Evolutionary conservation across 768 basidiomycete genomes (phyloP).

Genomic region (Mycena filopes): DNA sequence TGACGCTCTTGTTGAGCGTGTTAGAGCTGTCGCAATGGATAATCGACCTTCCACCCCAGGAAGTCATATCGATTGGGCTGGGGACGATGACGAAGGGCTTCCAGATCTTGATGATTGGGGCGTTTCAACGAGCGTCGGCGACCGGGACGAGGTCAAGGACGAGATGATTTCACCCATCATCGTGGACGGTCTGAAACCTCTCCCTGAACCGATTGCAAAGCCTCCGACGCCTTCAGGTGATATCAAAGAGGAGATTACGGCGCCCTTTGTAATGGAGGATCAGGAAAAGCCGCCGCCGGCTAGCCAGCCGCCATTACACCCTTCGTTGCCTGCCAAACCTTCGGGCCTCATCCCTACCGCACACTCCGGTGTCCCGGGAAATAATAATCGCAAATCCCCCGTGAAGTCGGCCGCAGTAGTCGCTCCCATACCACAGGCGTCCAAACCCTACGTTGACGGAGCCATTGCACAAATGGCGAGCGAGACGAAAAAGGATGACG

Average conservation of each 20-base stretch:
- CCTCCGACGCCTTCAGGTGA: slow-evolving; percentile 31
- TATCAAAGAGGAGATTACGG: slow-evolving; percentile 35
- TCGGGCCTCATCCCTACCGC: slow-evolving; percentile 24
- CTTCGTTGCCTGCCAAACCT: slow-evolving; percentile 62
- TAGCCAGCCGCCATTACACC: slow-evolving; percentile 45
- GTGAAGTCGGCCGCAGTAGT: neutral
- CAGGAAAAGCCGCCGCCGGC: slow-evolving; percentile 27
- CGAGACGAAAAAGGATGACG: slow-evolving; percentile 33
- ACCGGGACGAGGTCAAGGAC: slow-evolving; percentile 49
- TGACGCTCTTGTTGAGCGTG: slow-evolving; percentile 82
- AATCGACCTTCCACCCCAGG: slow-evolving; percentile 76
- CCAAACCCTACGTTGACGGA: slow-evolving; percentile 4
- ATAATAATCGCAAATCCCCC: slow-evolving; percentile 6
- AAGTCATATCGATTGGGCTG: slow-evolving; percentile 90
- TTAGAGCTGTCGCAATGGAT: slow-evolving; percentile 78
- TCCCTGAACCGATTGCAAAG: slow-evolving; percentile 58
- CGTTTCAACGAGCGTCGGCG: slow-evolving; percentile 50
- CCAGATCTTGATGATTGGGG: slow-evolving; percentile 92
- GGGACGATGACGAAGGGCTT: slow-evolving; percentile 84
- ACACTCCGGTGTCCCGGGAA: slow-evolving; percentile 36
- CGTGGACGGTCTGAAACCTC: slow-evolving; percentile 67
- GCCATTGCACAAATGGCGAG: neutral
- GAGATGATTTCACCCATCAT: slow-evolving; percentile 76
- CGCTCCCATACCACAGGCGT: neutral
- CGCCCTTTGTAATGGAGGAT: slow-evolving; percentile 31